Evolutionary conservation across 2,329 filamentous ascomycete genomes (phyloP), one percentile per base, ranked within the genome.

Genomic region (Alternaria sp.): DNA sequence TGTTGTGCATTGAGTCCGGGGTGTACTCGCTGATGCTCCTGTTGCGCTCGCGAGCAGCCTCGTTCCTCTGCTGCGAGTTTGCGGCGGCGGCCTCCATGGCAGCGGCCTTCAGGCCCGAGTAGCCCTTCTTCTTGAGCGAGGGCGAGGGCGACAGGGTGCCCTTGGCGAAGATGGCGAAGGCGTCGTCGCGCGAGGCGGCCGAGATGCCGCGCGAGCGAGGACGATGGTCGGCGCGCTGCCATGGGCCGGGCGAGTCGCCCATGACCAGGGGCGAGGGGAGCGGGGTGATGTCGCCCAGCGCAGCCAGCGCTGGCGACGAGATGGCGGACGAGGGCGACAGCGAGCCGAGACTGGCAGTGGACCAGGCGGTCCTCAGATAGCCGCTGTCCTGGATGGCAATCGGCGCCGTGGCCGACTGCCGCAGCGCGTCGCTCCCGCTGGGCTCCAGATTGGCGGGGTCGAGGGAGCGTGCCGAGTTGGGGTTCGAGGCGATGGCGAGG

Each of bases 11-110:
- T 6, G 87, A 83, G 57, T 96, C 91, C 3, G 93, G 93, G 0
- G 89, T 86, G 79, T 97, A 97, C 68, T 97, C 94, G 82, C 93
- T 97, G 25, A 96, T 83, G 79, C 94, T 97, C 71, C 94, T 87
- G 77, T 96, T 93, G 62, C 92, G 87, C 12, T 84, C 83, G 77
- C 93, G 91, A 17, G 67, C 71, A 26, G 67, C 67, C 43, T 78
- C 77, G 61, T 72, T 76, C 62, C 73, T 75, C 47, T 75, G 72
- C 45, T 77, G 72, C 44, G 76, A 67, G 59, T 69, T 73, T 11
- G 76, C 77, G 13, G 76, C 74, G 4, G 74, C 72, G 4, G 74
- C 77, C 68, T 84, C 83, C 26, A 81, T 73, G 12, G 79, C 78
- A 8, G 79, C 74, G 5, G 80, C 78, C 65, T 81, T 78, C 30